Evolutionary conservation across 805 yeast species (phyloP).

Genomic region (Candida sakaeoensis): DNA sequence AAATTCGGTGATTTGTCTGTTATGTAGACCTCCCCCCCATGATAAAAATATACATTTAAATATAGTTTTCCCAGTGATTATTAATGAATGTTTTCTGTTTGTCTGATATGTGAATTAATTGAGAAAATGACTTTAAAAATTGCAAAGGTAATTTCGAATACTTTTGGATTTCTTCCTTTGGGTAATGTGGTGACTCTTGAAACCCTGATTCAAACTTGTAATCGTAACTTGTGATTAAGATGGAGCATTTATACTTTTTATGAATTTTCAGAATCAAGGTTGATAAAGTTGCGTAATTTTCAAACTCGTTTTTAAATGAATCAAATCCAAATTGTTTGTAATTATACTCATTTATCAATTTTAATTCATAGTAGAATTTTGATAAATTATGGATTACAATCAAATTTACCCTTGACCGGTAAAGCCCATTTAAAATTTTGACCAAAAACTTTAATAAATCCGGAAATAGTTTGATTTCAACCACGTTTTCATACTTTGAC

Average conservation of each 20-base stretch:
- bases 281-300: not conserved
- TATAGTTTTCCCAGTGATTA: conserved; percentile 9
- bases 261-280: conserved; percentile 8
- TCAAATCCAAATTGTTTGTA: conserved; percentile 9
- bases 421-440: not conserved
- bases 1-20: conserved; percentile 96
- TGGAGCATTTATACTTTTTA: conserved; percentile 22
- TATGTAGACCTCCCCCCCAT: conserved; percentile 47
- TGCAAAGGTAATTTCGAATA: conserved; percentile 11
- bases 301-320: not conserved
- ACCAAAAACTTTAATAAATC: not conserved
- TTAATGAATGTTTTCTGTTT: not conserved
- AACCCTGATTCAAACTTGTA: conserved; percentile 28
- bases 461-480: not conserved
- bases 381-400: conserved; percentile 22
- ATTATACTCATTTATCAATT: conserved; percentile 10
- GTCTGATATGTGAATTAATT: conserved; percentile 13
- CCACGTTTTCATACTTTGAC: not conserved
- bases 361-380: conserved; percentile 31
- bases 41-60: not conserved
- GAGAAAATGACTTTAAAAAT: conserved; percentile 11
- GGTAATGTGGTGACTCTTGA: conserved; percentile 5
- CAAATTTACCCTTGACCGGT: not conserved
- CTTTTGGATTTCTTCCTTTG: not conserved
- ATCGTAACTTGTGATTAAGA: conserved; percentile 25